These are phyloP conservation scores for Pichia eremophila DNA, from an alignment of 805 yeast genomes.

Conservation along the genomic window DNA sequence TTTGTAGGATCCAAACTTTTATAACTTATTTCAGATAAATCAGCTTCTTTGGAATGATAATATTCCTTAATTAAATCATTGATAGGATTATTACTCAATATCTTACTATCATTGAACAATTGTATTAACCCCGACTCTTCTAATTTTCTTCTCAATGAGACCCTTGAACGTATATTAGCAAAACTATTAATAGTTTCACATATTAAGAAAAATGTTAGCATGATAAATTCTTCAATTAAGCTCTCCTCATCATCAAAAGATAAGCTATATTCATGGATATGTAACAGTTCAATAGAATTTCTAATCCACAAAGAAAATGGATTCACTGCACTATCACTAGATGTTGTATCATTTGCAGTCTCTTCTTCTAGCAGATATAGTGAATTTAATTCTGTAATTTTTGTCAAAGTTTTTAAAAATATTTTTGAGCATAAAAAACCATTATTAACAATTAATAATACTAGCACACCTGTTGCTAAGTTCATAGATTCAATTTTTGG, in stretches of 20 bases:
- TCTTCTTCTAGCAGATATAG: neutral
- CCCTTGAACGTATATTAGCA: constrained; percentile 29
- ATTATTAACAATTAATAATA: constrained; percentile 31
- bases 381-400: neutral
- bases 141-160: constrained; percentile 51
- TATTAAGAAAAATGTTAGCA: constrained; percentile 61
- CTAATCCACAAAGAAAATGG: constrained; percentile 14
- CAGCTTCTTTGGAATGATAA: constrained; percentile 45
- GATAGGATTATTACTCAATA: constrained; percentile 47
- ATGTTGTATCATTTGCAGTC: too few species aligned
- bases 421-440: constrained; percentile 11
- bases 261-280: neutral
- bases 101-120: constrained; percentile 42
- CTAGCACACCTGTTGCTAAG: constrained; percentile 69
- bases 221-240: constrained; percentile 45
- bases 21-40: constrained; percentile 29
- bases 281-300: constrained; percentile 10
- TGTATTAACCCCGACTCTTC: constrained; percentile 46
- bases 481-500: constrained; percentile 68
- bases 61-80: constrained; percentile 59
- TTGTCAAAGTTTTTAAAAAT: constrained; percentile 5
- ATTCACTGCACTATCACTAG: neutral
- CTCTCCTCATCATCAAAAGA: neutral
- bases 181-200: constrained; percentile 50
- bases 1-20: neutral